Evolutionary conservation across 2,329 filamentous ascomycete species (phyloP).

Genomic region (Colletotrichum limetticola): DNA sequence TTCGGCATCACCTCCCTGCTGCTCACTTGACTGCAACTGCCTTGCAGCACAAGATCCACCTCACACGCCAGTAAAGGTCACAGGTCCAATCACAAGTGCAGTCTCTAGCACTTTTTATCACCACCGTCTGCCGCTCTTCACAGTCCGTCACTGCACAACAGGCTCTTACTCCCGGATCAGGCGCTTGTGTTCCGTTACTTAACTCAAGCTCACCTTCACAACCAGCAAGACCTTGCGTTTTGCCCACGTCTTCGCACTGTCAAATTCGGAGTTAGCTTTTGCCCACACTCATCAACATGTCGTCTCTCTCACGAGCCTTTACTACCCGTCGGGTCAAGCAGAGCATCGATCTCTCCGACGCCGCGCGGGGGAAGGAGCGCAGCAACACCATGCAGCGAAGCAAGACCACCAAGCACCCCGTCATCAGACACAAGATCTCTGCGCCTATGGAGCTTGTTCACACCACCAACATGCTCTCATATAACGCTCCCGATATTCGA

Average conservation of each 20-base stretch:
- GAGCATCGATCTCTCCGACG: conserved; percentile 56
- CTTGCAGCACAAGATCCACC: conserved; percentile 29
- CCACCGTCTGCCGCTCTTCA: conserved; percentile 25
- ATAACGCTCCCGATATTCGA: conserved; percentile 87
- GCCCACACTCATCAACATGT: conserved; percentile 47
- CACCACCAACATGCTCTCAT: conserved; percentile 95
- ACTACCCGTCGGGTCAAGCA: conserved; percentile 75
- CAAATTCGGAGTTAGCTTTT: background rate
- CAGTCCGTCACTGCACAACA: conserved; percentile 10
- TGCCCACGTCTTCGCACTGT: background rate
- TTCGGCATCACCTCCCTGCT: conserved; percentile 6
- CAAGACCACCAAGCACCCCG: conserved; percentile 58
- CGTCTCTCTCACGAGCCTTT: conserved; percentile 77
- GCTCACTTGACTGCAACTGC: conserved; percentile 32
- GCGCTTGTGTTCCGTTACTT: conserved; percentile 21
- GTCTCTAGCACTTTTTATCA: conserved; percentile 10
- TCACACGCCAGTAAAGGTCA: conserved; percentile 25
- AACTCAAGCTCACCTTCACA: conserved; percentile 16
- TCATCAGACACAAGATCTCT: conserved; percentile 81
- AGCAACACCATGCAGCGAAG: conserved; percentile 54
- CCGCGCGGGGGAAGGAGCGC: conserved; percentile 38
- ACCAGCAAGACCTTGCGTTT: background rate
- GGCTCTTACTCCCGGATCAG: conserved; percentile 14
- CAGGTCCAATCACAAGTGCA: conserved; percentile 32
- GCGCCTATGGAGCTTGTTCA: conserved; percentile 87